A percentile compares a stretch with the other conserved stretches of the same genome.
Conservation (phyloP, 169 alveolate species). For the Eimeria tenella region DNA sequence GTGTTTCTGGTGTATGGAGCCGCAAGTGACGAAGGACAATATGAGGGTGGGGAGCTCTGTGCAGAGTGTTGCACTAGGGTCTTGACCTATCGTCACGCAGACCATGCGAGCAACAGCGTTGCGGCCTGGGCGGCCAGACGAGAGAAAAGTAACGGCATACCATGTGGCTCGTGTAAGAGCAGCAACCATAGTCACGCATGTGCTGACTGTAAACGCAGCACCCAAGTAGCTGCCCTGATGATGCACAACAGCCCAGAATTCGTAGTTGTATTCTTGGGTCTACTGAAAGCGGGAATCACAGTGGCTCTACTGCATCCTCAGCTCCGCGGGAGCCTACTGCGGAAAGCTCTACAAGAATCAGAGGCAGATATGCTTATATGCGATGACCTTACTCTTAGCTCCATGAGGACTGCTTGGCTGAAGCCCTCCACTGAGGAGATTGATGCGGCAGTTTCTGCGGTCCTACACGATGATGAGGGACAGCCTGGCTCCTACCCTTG, state of each 20-base stretch:
- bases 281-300: constrained; percentile 64
- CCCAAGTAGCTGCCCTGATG: constrained; percentile 38
- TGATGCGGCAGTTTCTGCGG: constrained; percentile 1
- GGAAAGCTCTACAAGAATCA: constrained; percentile 26
- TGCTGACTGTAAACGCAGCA: constrained; percentile 14
- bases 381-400: constrained; percentile 51
- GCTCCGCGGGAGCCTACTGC: constrained; percentile 65
- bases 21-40: not conserved
- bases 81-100: constrained; percentile 55
- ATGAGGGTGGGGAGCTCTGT: not conserved
- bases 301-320: constrained; percentile 51
- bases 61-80: constrained; percentile 55
- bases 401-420: constrained; percentile 61
- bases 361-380: constrained; percentile 46
- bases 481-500: constrained; percentile 58
- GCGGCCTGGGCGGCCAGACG: constrained; percentile 55
- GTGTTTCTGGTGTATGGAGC: constrained; percentile 66
- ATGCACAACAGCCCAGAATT: constrained; percentile 69
- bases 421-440: not conserved
- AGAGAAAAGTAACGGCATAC: not conserved
- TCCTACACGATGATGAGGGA: constrained; percentile 15
- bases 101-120: constrained; percentile 68
- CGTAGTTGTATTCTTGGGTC: constrained; percentile 26
- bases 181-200: not conserved
- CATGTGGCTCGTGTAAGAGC: constrained; percentile 12